Base-by-base conservation (phyloP, 2,329 filamentous ascomycete genomes). In the Colletotrichum agaves region DNA sequence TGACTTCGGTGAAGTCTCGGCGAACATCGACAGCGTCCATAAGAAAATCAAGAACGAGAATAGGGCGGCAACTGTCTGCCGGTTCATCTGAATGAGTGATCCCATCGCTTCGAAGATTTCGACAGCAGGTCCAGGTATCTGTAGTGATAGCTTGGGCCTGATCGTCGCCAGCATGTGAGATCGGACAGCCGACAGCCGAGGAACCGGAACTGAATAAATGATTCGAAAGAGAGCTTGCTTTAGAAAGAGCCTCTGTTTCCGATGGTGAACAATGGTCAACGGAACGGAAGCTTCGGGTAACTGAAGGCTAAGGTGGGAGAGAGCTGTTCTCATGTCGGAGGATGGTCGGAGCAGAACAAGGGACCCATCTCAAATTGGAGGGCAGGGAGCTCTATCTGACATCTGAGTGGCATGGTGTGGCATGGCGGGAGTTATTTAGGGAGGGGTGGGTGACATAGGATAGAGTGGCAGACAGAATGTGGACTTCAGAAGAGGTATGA, bases 21-120 rank as follows among this genome's bases (percentile, higher is more conserved):
- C 37, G 11, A 70, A 63, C 15, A 35, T 59, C 19, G 56, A 64
- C n/a, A 70, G 49, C 12, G 47, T 64, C 67, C 67, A 70, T 8
- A 70, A 12, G 10, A 67, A 60, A 41, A 68, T 41, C 19, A 70
- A 35, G 7, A 70, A 49, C 52, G 61, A 31, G 10, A 61, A 12
- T 3, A 61, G 21, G n/a, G 58, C 59, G 1, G 57, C 15, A 7
- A 41, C 15, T n/a, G 64, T 64, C 60, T 70, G 67, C 31, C 43
- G 61, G 43, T 63, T 70, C 17, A 68, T 43, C 3, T 47, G 41
- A 3, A 63, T 37, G 11, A 27, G 37, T 17, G 57, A 55, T 5
- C 8, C 19, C 65, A 69, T 69, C 13, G 53, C n/a, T 35, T 23
- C 10, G 46, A 31, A 2, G 27, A 17, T n/a, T 31, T 27, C 13